Base-by-base conservation (phyloP, 257 asterid genomes). In the Gentiana macrophylla region DNA sequence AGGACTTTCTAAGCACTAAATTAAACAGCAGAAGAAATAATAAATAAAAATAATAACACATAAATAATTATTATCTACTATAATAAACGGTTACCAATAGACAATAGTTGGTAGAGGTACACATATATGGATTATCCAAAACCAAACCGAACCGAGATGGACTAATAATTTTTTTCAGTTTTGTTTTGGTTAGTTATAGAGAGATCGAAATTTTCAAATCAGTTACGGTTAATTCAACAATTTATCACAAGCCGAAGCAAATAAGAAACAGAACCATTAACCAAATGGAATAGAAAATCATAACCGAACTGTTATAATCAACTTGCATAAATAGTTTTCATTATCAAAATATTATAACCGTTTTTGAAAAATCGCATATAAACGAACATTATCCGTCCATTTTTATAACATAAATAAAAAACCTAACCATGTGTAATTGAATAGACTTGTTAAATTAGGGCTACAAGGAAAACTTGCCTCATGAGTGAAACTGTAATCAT, bases 1-100 rank as follows among this genome's bases (percentile, higher is more conserved):
- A 1, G 67, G 67, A 12, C 34, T 62, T 35, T 7, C 45, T 35
- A 62, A n/a, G 13, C 67, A 53, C 60, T 62, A 24, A 24, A 24
- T 24, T 24, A 24, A 24, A 24, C 24, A 24, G 65, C 1, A 57
- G 32, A 5, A 10, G 7, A 15, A 57, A 41, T 11, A 13, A 13
- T 33, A 1, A 37, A 7, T 34, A 24, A 24, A 24, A 24, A 24
- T 24, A 24, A 24, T 24, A 24, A 24, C 24, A 24, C 24, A 52
- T 4, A 32, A 32, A 15, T 4, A 15, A 10, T 33, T 4, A n/a
- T 4, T 52, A 15, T 9, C 10, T 6, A 49, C 15, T 49, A 9
- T 4, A 49, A 32, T 4, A 4, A 9, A 9, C 53, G 15, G 5
- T 12, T 6, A 4, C 11, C 15, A 45, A 45, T 5, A 12, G 4